Conservation (phyloP, 345 rosid genomes). For the Cardiospermum halicacabum region DNA sequence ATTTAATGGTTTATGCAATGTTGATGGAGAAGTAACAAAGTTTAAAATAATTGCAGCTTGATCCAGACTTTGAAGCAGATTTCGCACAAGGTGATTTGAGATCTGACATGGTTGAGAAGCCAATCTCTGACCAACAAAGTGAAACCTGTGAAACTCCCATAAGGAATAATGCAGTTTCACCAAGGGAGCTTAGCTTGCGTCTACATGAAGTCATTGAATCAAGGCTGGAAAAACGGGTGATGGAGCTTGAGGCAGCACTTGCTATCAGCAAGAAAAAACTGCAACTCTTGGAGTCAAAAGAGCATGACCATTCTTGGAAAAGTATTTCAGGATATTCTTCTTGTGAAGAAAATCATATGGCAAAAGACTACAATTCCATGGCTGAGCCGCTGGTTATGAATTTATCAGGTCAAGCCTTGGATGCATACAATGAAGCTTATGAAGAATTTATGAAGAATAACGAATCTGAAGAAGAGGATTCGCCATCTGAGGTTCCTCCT, state of each 20-base stretch:
- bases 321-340: constrained; percentile 23
- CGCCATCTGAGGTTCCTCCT: constrained; percentile 20
- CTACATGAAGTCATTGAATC: constrained; percentile 63
- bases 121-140: constrained; percentile 19
- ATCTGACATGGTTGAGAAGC: constrained; percentile 25
- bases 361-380: constrained; percentile 19
- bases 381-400: constrained; percentile 61
- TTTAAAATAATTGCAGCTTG: constrained; percentile 44
- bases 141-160: constrained; percentile 41
- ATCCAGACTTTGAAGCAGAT: constrained; percentile 47
- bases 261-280: constrained; percentile 66
- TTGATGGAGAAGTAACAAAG: constrained; percentile 6
- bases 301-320: constrained; percentile 28
- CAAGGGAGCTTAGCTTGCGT: constrained; percentile 69
- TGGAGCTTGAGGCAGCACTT: constrained; percentile 74
- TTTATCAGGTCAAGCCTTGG: constrained; percentile 70
- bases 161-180: constrained; percentile 66
- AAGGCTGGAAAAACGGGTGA: constrained; percentile 56
- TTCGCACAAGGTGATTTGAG: constrained; percentile 65
- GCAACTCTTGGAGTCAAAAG: constrained; percentile 41
- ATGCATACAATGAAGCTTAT: constrained; percentile 67
- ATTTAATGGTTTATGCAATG: neutral
- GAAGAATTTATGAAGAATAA: constrained; percentile 62
- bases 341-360: constrained; percentile 23
- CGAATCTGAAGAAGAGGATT: constrained; percentile 57